These are phyloP conservation scores for Cystoderma amianthinum DNA, from an alignment of 768 basidiomycete genomes.

Conservation along the genomic window DNA sequence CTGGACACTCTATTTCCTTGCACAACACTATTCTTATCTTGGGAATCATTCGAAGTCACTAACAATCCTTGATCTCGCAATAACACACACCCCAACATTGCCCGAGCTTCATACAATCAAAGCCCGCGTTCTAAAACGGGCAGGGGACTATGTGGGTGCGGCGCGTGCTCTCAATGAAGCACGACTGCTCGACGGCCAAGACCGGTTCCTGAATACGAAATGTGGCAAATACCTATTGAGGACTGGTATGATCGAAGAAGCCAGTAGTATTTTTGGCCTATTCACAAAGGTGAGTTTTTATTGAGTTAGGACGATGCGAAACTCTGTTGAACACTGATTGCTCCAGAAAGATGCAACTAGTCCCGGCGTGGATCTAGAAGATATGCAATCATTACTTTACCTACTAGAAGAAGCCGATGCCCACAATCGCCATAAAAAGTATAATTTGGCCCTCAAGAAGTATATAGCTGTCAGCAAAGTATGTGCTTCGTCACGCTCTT, in stretches of 20 bases:
- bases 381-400: slow-evolving; percentile 93
- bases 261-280: slow-evolving; percentile 64
- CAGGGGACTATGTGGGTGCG: slow-evolving; percentile 74
- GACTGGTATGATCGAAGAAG: slow-evolving; percentile 75
- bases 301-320: neutral
- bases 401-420: slow-evolving; percentile 77
- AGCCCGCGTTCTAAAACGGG: slow-evolving; percentile 80
- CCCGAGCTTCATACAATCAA: slow-evolving; percentile 83
- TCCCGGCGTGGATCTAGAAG: slow-evolving; percentile 78
- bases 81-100: slow-evolving; percentile 86
- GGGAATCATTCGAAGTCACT: slow-evolving; percentile 47
- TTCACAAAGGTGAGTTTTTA: slow-evolving; percentile 75
- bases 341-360: slow-evolving; percentile 78
- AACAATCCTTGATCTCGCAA: slow-evolving; percentile 53
- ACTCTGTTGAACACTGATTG: neutral
- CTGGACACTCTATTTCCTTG: slow-evolving; percentile 94
- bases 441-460: slow-evolving; percentile 78
- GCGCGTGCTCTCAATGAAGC: slow-evolving; percentile 77
- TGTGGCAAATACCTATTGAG: slow-evolving; percentile 85
- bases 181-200: slow-evolving; percentile 82
- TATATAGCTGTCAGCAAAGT: slow-evolving; percentile 76
- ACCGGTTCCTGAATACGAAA: slow-evolving; percentile 93
- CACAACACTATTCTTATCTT: slow-evolving; percentile 78
- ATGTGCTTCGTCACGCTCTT: slow-evolving; percentile 7
- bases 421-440: slow-evolving; percentile 54